These are phyloP conservation scores for Mediolabrus comicus DNA, from an alignment of 108 stramenopile species.

Conservation along the genomic window DNA sequence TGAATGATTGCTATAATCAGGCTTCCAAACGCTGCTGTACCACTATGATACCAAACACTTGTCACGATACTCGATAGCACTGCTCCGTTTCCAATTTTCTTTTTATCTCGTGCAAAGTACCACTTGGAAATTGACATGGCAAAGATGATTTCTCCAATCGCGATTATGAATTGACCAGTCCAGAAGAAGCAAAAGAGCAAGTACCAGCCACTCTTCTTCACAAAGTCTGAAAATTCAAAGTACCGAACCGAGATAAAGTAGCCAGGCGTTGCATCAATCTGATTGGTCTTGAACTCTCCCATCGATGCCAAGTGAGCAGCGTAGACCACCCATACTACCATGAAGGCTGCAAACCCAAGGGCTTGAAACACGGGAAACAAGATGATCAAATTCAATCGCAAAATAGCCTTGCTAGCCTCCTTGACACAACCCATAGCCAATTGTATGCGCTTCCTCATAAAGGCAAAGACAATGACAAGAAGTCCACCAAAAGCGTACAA, in stretches of 20 bases:
- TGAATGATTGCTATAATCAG: slow-evolving; percentile 90
- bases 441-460: slow-evolving; percentile 82
- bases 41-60: slow-evolving; percentile 80
- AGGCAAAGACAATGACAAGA: slow-evolving; percentile 63
- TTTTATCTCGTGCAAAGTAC: slow-evolving; percentile 88
- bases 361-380: slow-evolving; percentile 79
- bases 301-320: slow-evolving; percentile 71
- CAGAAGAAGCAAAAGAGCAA: slow-evolving; percentile 92
- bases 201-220: slow-evolving; percentile 67
- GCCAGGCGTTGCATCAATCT: background rate
- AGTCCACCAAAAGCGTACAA: slow-evolving; percentile 61
- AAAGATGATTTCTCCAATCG: slow-evolving; percentile 88
- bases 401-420: slow-evolving; percentile 79
- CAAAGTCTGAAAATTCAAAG: slow-evolving; percentile 56
- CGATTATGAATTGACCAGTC: slow-evolving; percentile 91
- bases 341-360: slow-evolving; percentile 60
- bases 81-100: slow-evolving; percentile 61
- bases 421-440: slow-evolving; percentile 87
- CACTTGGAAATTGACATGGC: slow-evolving; percentile 69
- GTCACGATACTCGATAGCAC: slow-evolving; percentile 56
- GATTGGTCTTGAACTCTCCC: slow-evolving; percentile 56
- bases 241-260: slow-evolving; percentile 28
- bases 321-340: slow-evolving; percentile 62
- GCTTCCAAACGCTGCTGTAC: slow-evolving; percentile 95
- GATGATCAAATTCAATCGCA: slow-evolving; percentile 74